Percentiles rank a stretch among this genome's conserved stretches.
phyloP scores from a whole-genome alignment of 2,329 filamentous ascomycete species.

The Fusarium denticulatum region DNA sequence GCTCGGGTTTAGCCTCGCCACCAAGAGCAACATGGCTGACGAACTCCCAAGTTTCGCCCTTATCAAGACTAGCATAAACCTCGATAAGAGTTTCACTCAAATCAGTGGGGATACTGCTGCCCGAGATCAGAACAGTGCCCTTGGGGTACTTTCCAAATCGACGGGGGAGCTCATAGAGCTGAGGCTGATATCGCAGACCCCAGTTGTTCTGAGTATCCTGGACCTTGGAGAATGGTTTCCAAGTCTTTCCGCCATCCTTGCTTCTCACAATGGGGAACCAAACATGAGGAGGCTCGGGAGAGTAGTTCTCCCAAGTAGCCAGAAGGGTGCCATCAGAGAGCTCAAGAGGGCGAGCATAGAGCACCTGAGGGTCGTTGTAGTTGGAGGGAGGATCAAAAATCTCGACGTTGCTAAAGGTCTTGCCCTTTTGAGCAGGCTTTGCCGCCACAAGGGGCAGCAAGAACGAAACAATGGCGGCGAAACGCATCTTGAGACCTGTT shows the following conservation, averaged over 20 bases:
- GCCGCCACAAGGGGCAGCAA: constrained; percentile 29
- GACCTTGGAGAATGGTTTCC: constrained; percentile 69
- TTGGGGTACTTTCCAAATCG: constrained; percentile 65
- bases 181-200: constrained; percentile 76
- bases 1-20: constrained; percentile 68
- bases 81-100: constrained; percentile 74
- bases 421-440: constrained; percentile 17
- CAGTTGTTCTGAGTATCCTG: constrained; percentile 71
- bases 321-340: constrained; percentile 59
- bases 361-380: constrained; percentile 55
- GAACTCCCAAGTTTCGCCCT: constrained; percentile 72
- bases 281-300: constrained; percentile 63
- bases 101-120: constrained; percentile 68
- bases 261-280: constrained; percentile 65
- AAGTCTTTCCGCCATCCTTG: constrained; percentile 65
- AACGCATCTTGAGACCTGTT: constrained; percentile 25
- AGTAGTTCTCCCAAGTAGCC: constrained; percentile 67
- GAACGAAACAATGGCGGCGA: constrained; percentile 18
- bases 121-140: constrained; percentile 71
- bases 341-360: constrained; percentile 57
- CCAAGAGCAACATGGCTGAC: constrained; percentile 72
- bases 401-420: constrained; percentile 44
- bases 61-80: constrained; percentile 71
- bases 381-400: constrained; percentile 55
- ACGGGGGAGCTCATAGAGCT: constrained; percentile 70